Evolutionary conservation across 495 filamentous ascomycete species (phyloP).

Genomic region (Trichoderma virens): DNA sequence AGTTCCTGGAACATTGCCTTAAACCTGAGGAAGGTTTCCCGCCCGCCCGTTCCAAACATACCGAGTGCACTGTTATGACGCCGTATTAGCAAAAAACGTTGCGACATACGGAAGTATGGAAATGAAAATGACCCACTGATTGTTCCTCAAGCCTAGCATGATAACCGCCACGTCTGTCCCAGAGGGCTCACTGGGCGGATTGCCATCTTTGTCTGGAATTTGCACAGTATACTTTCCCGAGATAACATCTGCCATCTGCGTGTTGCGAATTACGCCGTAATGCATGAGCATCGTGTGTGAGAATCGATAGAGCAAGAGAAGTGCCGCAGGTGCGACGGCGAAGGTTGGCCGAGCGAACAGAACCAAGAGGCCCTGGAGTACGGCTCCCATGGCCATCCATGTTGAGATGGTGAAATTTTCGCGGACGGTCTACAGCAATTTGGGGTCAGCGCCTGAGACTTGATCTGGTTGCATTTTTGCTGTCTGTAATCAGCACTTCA

Average conservation of each 20-base stretch:
- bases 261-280: constrained; percentile 25
- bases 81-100: not conserved
- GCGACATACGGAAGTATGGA: not conserved
- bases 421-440: not conserved
- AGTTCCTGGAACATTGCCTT: not conserved
- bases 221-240: not conserved
- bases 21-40: not conserved
- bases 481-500: not conserved
- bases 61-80: not conserved
- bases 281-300: constrained; percentile 23
- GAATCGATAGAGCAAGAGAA: constrained; percentile 27
- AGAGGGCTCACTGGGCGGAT: not conserved
- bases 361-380: constrained; percentile 29
- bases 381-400: constrained; percentile 37
- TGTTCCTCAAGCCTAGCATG: not conserved
- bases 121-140: not conserved
- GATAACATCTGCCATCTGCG: constrained; percentile 13
- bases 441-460: not conserved
- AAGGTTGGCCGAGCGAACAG: constrained; percentile 28
- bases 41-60: not conserved
- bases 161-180: not conserved
- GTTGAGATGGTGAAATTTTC: constrained; percentile 26
- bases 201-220: not conserved
- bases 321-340: constrained; percentile 26
- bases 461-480: not conserved